phyloP scores from a whole-genome alignment of 139 green algal genomes.

The Gonium pectorale region DNA sequence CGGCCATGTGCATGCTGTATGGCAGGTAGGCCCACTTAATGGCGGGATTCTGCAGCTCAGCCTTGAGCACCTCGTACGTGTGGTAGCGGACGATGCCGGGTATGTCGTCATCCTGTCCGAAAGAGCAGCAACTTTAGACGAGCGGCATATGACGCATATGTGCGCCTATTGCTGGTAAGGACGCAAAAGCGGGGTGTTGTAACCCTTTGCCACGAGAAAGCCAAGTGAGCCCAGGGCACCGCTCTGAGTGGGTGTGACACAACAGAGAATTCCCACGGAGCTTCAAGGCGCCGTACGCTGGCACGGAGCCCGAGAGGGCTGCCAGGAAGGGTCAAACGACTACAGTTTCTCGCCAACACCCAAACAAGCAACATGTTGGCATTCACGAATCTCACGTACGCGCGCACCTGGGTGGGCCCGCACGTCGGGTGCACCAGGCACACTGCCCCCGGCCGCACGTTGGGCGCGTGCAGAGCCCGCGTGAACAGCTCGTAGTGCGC shows the following conservation, averaged over 20 bases:
- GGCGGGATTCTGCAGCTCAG: constrained; percentile 84
- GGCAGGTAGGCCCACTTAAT: constrained; percentile 94
- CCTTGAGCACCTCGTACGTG: constrained; percentile 95
- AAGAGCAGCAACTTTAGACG: background rate
- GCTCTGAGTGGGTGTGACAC: too few relatives aligned
- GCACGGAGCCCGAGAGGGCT: too few relatives aligned
- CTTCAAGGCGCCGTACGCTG: background rate
- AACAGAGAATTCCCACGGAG: too few relatives aligned
- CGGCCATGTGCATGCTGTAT: constrained; percentile 97
- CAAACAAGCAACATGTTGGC: background rate
- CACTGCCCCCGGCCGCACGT: constrained; percentile 80
- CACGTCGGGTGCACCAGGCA: constrained; percentile 93
- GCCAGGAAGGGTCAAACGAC: background rate
- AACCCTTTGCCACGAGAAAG: too few relatives aligned
- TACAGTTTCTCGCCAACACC: too few relatives aligned
- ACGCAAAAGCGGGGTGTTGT: too few relatives aligned
- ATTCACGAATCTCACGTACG: background rate
- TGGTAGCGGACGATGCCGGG: constrained; percentile 92
- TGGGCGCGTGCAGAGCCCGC: constrained; percentile 83
- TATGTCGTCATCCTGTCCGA: constrained; percentile 94
- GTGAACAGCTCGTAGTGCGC: constrained; percentile 97
- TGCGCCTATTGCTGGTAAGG: too few relatives aligned
- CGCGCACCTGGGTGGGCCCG: constrained; percentile 84
- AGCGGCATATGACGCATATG: too few relatives aligned
- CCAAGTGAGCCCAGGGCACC: background rate